Conservation (phyloP, 139 green algal genomes). For the Picochlorum sp. region DNA sequence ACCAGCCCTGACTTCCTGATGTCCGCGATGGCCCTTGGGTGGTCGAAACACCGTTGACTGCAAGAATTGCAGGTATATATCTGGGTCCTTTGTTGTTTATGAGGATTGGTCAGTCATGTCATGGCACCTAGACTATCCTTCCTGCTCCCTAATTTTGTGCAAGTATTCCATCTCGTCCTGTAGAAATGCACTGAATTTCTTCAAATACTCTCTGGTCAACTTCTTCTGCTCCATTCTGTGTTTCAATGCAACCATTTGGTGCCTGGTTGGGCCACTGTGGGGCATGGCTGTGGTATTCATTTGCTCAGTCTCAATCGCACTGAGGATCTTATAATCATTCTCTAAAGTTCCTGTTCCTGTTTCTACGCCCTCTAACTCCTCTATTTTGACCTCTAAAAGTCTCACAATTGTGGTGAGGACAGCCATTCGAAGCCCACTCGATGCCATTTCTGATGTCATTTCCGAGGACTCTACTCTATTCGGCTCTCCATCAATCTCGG, state of each 20-base stretch:
- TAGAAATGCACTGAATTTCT: slow-evolving; percentile 36
- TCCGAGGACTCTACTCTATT: slow-evolving; percentile 1
- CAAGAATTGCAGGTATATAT: too few relatives aligned
- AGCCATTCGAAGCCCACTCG: slow-evolving; percentile 51
- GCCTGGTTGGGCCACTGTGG: slow-evolving; percentile 1
- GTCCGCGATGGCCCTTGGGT: too few relatives aligned
- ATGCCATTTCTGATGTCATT: slow-evolving; percentile 16
- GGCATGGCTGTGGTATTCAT: slow-evolving; percentile 9
- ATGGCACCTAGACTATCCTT: not conserved
- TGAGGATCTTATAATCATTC: slow-evolving; percentile 33
- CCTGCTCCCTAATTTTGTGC: not conserved
- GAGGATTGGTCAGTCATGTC: not conserved
- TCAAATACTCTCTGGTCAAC: slow-evolving; percentile 50
- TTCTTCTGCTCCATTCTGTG: slow-evolving; percentile 70
- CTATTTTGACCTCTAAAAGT: slow-evolving; percentile 58
- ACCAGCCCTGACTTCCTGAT: too few relatives aligned
- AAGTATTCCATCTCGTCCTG: slow-evolving; percentile 39
- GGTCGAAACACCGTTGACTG: too few relatives aligned
- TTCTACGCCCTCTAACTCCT: slow-evolving; percentile 46
- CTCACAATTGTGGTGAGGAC: slow-evolving; percentile 53
- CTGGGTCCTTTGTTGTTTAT: too few relatives aligned
- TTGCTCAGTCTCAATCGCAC: slow-evolving; percentile 6
- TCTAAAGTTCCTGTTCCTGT: slow-evolving; percentile 55
- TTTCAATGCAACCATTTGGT: slow-evolving; percentile 39
- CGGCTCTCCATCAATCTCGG: not conserved